phyloP scores from a whole-genome alignment of 2,329 filamentous ascomycete species.

The Alternaria rosae region DNA sequence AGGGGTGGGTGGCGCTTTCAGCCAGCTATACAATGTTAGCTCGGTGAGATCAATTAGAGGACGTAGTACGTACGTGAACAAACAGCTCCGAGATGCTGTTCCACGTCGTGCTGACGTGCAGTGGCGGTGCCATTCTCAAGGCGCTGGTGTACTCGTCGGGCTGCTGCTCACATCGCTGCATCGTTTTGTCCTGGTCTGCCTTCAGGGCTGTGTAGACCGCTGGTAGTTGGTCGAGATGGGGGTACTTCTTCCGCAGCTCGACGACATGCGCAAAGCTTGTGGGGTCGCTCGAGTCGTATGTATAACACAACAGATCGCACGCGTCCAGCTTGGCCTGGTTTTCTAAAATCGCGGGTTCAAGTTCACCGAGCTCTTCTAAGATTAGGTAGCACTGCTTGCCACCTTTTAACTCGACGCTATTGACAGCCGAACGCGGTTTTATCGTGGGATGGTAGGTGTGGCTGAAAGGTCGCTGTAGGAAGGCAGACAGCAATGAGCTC shows the following conservation, averaged over 20 bases:
- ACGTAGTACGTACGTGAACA: slow-evolving; percentile 65
- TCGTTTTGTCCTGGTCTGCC: slow-evolving; percentile 94
- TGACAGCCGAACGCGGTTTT: slow-evolving; percentile 90
- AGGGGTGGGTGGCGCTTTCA: slow-evolving; percentile 89
- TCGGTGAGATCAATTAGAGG: not conserved
- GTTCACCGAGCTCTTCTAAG: slow-evolving; percentile 89
- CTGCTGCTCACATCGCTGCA: slow-evolving; percentile 86
- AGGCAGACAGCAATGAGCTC: slow-evolving; percentile 87
- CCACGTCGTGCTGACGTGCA: slow-evolving; percentile 97
- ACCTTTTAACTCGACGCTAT: slow-evolving; percentile 93
- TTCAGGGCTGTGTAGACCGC: slow-evolving; percentile 93
- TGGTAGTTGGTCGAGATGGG: slow-evolving; percentile 86
- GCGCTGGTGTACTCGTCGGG: slow-evolving; percentile 89
- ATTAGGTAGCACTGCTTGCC: slow-evolving; percentile 98
- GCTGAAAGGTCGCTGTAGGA: slow-evolving; percentile 87
- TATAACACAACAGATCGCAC: slow-evolving; percentile 93
- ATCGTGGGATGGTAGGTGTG: slow-evolving; percentile 90
- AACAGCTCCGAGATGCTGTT: slow-evolving; percentile 93
- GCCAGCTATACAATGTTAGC: slow-evolving; percentile 65
- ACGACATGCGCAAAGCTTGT: slow-evolving; percentile 95
- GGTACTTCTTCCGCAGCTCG: slow-evolving; percentile 77
- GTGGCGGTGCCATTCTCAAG: slow-evolving; percentile 85
- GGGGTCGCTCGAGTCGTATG: slow-evolving; percentile 95
- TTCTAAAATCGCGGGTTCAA: slow-evolving; percentile 93
- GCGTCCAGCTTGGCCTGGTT: slow-evolving; percentile 89